Evolutionary conservation across 139 green algal species (phyloP), one percentile per base, ranked within the genome.

Genomic region (Micromonas commoda): DNA sequence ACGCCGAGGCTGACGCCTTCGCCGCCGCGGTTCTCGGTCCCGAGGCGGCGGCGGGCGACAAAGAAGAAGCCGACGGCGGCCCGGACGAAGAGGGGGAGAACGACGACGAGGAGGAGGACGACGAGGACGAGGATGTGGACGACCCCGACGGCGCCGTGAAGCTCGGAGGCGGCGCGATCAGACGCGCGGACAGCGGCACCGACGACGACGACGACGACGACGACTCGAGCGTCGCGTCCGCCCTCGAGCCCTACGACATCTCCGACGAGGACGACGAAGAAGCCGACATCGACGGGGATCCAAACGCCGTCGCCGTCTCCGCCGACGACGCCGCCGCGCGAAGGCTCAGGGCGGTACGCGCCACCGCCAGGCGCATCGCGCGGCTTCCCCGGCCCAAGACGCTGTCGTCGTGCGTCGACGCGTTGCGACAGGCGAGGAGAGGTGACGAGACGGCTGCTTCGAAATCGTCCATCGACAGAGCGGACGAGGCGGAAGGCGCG

Each of bases 401-500:
- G 6, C 61, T 75, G 35, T 39, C 34, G 21, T 6, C 60, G 38
- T 60, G 37, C 5, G 2, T 75, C 5, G 38, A 63, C 34, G 34
- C 34, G 28, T 31, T 75, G 68, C 35, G 68, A 32, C 68, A 61
- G 6, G 37, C 24, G 3, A 4, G 28, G 3, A 20, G 26, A 3
- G 64, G 64, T 9, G 45, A 57, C 64, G 33, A 73, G 16, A 29
- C 68, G 6, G 52, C 68, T 0, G 31, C 20, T 16, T 39, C 52
- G 19, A 63, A 39, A 6, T 34, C 68, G 20, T 38, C 52, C 38
- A 29, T 61, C 19, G 68, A 75, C 6, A 23, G 52, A 16, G 68
- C 68, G 29, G 68, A 75, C 33, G 37, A 19, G 29, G 37, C 37
- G 2, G 68, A 75, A 61, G 68, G 68, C 29, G 68, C 68, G 35